Evolutionary conservation across 2,329 filamentous ascomycete genomes (phyloP).

Genomic region (Chalaropsis ovoidea): DNA sequence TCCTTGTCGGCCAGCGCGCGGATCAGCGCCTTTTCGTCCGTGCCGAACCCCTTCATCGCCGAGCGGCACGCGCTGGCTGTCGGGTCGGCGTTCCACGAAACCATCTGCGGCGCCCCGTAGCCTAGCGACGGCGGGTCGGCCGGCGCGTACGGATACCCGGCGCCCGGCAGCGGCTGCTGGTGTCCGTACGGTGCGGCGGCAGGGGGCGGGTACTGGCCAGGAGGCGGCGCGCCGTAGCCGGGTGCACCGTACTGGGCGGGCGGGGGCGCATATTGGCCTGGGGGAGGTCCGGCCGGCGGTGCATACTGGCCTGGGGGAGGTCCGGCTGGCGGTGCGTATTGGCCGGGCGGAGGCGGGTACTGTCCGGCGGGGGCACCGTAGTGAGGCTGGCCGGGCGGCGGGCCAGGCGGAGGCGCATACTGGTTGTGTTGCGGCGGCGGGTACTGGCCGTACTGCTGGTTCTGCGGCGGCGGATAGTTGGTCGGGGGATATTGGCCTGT

Average conservation of each 20-base stretch:
- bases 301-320: conserved; percentile 13
- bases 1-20: conserved; percentile 60
- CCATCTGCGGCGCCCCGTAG: conserved; percentile 61
- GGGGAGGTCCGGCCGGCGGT: conserved; percentile 25
- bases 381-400: conserved; percentile 24
- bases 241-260: conserved; percentile 25
- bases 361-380: conserved; percentile 21
- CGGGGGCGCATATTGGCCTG: conserved; percentile 25
- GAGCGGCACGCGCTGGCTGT: conserved; percentile 63
- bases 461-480: conserved; percentile 29
- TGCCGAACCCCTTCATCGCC: conserved; percentile 92
- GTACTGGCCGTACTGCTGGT: conserved; percentile 33
- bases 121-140: conserved; percentile 51
- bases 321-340: conserved; percentile 4
- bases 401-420: conserved; percentile 22
- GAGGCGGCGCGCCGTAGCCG: conserved; percentile 34
- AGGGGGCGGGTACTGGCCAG: conserved; percentile 29
- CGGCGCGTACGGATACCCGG: conserved; percentile 32
- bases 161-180: conserved; percentile 27
- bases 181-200: conserved; percentile 31
- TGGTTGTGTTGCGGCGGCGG: conserved; percentile 29
- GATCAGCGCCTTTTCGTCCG: conserved; percentile 71
- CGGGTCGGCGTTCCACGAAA: conserved; percentile 55
- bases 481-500: conserved; percentile 32
- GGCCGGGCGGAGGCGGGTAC: no score